Conservation (phyloP, 192 early-diverging fungal species). For the Coemansia sp. region DNA sequence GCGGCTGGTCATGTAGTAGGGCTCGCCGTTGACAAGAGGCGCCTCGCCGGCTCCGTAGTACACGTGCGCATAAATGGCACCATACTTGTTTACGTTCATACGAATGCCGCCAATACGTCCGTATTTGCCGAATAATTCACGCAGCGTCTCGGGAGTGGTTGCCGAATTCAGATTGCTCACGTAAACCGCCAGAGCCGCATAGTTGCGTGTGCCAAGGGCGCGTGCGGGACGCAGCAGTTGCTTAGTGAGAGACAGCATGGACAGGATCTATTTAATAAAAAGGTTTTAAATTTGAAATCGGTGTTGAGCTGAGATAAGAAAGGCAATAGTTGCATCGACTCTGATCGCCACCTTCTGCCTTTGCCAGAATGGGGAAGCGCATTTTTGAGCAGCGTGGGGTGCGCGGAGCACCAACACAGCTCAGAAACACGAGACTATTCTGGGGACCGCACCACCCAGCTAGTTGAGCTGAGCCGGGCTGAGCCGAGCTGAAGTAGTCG, state of each 20-base stretch:
- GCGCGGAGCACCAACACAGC: too few relatives aligned
- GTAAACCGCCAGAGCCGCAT: slow-evolving; percentile 23
- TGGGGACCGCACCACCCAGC: too few relatives aligned
- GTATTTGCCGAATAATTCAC: slow-evolving; percentile 19
- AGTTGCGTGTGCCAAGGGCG: slow-evolving; percentile 12
- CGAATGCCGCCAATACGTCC: slow-evolving; percentile 23
- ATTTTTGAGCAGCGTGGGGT: too few relatives aligned
- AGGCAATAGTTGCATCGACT: too few relatives aligned
- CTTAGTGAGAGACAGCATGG: slow-evolving; percentile 25
- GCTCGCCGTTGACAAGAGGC: slow-evolving; percentile 10
- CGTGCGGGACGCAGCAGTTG: not conserved
- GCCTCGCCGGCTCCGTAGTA: slow-evolving; percentile 30
- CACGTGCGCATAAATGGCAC: slow-evolving; percentile 26
- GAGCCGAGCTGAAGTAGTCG: too few relatives aligned
- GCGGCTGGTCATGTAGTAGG: slow-evolving; percentile 1
- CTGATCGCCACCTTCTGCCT: too few relatives aligned
- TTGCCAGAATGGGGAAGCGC: too few relatives aligned
- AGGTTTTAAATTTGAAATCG: not conserved
- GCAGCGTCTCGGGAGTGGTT: slow-evolving; percentile 6
- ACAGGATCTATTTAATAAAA: not conserved
- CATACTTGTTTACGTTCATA: slow-evolving; percentile 3
- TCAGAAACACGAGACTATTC: too few relatives aligned
- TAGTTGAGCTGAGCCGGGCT: too few relatives aligned
- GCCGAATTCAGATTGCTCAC: slow-evolving; percentile 13
- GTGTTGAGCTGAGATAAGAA: not conserved